Evolutionary conservation across 202 grass and related monocot genomes (phyloP).

Genomic region (Carex sylvatica): DNA sequence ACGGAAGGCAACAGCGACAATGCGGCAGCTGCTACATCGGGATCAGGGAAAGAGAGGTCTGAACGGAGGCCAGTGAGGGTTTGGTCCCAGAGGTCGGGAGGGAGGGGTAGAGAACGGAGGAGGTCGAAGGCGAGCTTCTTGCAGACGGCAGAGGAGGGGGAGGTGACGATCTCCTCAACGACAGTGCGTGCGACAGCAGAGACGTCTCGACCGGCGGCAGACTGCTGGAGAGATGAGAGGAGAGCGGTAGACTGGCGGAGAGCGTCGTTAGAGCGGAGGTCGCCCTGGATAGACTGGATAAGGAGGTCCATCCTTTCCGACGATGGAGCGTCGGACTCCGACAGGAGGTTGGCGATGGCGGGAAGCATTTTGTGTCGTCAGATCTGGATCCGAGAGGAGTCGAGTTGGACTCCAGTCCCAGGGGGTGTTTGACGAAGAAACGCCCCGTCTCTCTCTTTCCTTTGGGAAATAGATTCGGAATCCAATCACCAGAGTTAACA

Average conservation of each 20-base stretch:
- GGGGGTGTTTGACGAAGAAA: neutral
- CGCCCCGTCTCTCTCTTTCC: neutral
- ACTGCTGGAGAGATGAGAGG: constrained; percentile 85
- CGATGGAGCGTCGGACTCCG: constrained; percentile 40
- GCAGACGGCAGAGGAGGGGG: constrained; percentile 72
- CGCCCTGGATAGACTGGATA: constrained; percentile 79
- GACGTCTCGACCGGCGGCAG: constrained; percentile 79
- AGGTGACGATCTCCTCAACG: constrained; percentile 75
- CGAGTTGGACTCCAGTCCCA: constrained; percentile 12
- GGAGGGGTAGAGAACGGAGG: constrained; percentile 73
- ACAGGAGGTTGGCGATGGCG: constrained; percentile 45
- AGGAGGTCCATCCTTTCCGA: constrained; percentile 70
- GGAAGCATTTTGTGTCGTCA: constrained; percentile 18
- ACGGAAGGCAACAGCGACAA: constrained; percentile 79
- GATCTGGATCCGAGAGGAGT: constrained; percentile 44
- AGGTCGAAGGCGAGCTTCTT: constrained; percentile 94
- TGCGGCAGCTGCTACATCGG: constrained; percentile 80
- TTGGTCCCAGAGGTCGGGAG: constrained; percentile 90
- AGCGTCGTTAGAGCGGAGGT: constrained; percentile 81
- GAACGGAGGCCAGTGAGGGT: constrained; percentile 67
- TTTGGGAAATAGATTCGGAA: neutral
- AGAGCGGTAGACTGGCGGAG: constrained; percentile 88
- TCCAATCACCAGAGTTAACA: no score
- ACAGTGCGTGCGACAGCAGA: constrained; percentile 70
- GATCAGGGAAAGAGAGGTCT: constrained; percentile 89